phyloP scores from a whole-genome alignment of 257 asterid genomes.

The Solanum chilense region DNA sequence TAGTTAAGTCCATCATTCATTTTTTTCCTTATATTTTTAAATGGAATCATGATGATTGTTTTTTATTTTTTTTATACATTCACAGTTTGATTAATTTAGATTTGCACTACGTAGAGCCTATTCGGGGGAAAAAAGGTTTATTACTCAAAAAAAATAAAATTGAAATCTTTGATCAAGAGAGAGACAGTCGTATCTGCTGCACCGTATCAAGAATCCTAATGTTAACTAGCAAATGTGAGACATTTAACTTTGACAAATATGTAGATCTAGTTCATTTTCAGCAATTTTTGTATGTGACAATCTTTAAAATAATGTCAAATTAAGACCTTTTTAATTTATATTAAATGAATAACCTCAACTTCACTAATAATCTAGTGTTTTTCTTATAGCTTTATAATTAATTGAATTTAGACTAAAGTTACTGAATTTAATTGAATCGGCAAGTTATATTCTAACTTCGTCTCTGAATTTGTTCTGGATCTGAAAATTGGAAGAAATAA shows the following conservation, averaged over 20 bases:
- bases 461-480: not conserved
- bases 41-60: not conserved
- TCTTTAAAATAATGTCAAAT: not conserved
- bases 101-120: not conserved
- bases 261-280: not conserved
- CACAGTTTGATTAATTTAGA: not conserved
- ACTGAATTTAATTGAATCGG: accelerated
- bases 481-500: not conserved
- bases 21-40: not conserved
- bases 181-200: accelerated
- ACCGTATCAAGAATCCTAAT: not conserved
- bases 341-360: not conserved
- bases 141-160: too few relatives aligned
- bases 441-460: not conserved
- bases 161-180: not conserved
- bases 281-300: not conserved
- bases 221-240: not conserved
- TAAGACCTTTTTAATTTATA: not conserved
- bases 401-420: not conserved
- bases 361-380: not conserved
- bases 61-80: not conserved
- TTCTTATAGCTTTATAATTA: too few relatives aligned
- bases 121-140: accelerated
- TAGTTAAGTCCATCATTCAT: not conserved
- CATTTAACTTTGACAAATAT: not conserved